A percentile compares a stretch with the other conserved stretches of the same genome.
Evolutionary conservation across 352 stramenopile species (phyloP).

Genomic region (Phytophthora rubi): DNA sequence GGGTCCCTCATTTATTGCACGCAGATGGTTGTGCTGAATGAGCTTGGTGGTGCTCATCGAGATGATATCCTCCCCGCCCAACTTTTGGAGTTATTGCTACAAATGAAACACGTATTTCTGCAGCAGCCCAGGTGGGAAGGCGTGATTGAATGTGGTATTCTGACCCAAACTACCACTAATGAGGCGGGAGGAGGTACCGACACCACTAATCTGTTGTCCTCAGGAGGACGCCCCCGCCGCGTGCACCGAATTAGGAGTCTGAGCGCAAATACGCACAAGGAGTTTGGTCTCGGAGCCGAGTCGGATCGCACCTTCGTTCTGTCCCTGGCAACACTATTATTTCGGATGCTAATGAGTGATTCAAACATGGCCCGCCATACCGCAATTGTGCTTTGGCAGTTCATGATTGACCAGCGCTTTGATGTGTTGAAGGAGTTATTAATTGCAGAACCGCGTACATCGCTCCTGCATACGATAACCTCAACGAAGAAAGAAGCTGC

Average conservation of each 20-base stretch:
- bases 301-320: constrained; percentile 79
- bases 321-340: constrained; percentile 60
- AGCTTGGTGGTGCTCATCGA: constrained; percentile 57
- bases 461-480: constrained; percentile 73
- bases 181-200: constrained; percentile 16
- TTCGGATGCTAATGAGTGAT: constrained; percentile 72
- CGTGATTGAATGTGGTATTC: constrained; percentile 54
- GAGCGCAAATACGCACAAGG: constrained; percentile 54
- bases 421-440: constrained; percentile 77
- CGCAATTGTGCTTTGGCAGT: constrained; percentile 73
- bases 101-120: constrained; percentile 61
- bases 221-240: constrained; percentile 13
- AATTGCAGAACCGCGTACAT: constrained; percentile 72
- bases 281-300: constrained; percentile 71
- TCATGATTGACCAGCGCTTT: constrained; percentile 74
- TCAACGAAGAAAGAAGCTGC: constrained; percentile 71
- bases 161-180: constrained; percentile 14
- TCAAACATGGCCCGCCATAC: constrained; percentile 48
- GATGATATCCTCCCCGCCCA: constrained; percentile 20
- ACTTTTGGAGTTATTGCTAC: constrained; percentile 52
- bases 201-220: not conserved
- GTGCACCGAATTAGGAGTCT: constrained; percentile 63
- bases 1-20: constrained; percentile 67
- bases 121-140: constrained; percentile 73
- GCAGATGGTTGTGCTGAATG: constrained; percentile 62